Evolutionary conservation across 202 grass and related monocot species (phyloP).

Genomic region (Tripidium arundinaceum): DNA sequence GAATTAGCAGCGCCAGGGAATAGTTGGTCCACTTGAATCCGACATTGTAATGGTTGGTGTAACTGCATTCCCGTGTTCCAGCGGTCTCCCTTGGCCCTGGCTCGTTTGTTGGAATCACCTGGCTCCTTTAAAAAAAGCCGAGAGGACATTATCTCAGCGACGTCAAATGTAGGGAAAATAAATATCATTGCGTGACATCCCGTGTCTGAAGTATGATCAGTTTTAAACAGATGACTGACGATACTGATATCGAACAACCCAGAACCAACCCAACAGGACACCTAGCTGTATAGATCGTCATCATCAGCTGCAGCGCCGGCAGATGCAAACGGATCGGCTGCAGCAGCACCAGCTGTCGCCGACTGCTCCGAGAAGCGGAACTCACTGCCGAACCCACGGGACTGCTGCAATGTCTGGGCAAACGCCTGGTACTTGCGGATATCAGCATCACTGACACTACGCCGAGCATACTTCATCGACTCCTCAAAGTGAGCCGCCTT

Average conservation of each 20-base stretch:
- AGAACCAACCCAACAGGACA: neutral
- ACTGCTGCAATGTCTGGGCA: constrained; percentile 84
- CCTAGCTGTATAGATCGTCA: constrained; percentile 84
- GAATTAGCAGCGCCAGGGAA: no score
- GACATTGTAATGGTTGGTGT: no score
- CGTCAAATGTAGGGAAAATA: constrained; percentile 29
- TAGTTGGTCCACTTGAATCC: no score
- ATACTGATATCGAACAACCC: constrained; percentile 15
- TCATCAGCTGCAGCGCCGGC: constrained; percentile 48
- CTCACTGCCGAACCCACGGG: constrained; percentile 67
- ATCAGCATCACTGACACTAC: constrained; percentile 76
- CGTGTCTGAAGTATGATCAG: constrained; percentile 13
- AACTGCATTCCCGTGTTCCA: no score
- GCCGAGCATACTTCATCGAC: constrained; percentile 78
- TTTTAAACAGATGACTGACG: constrained; percentile 20
- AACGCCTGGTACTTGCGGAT: constrained; percentile 92
- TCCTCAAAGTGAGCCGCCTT: constrained; percentile 75
- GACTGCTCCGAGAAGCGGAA: constrained; percentile 73
- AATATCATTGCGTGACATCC: constrained; percentile 29
- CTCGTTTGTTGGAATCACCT: no score
- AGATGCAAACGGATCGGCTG: constrained; percentile 55
- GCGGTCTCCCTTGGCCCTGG: no score
- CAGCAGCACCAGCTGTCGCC: constrained; percentile 19
- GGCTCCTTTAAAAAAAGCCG: no score
- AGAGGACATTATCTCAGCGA: neutral